Evolutionary conservation across 306 rosid species (phyloP), one percentile per base, ranked within the genome.

Genomic region (Fragaria iinumae): DNA sequence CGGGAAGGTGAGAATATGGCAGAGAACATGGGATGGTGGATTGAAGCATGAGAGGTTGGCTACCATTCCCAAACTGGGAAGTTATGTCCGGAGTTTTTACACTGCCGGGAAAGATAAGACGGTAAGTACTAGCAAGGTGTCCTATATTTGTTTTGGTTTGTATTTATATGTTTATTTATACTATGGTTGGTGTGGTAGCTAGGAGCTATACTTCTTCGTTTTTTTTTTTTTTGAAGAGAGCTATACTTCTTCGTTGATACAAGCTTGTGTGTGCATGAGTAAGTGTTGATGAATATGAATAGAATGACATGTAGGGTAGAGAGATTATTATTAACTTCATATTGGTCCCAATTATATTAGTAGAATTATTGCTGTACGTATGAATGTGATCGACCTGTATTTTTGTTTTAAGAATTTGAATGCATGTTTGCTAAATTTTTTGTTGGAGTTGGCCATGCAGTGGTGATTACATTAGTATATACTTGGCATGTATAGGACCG

Each of bases 1-100:
- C 73, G 94, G 95, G 11, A 91, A 89, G 81, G 88, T 94, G 72
- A 74, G 97, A 56, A 81, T 88, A 17, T 94, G 98, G 97, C 88
- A 87, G 55, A 84, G 88, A 69, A 80, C 81, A 21, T 90, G 91
- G 95, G 96, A 90, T 45, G 90, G 91, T 36, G 86, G 82, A 29
- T 81, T 89, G 85, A 89, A 86, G 83, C 98, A 92, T 83, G 86
- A 86, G 18, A 87, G 93, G 0, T 71, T 91, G 70, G 95, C 80
- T 3, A 90, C 96, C 3, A 92, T 94, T 21, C 98, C 98, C 0
- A 89, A 76, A 79, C 65, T 91, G 8, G 85, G 89, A 9, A 89
- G 87, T 72, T 94, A 83, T 67, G 92, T 94, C 72, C 84, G 93
- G 73, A 92, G 86, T 80, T 56, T 56, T 12, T 92, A 90, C 84